These are phyloP conservation scores for Paecilomyces formosus DNA, from an alignment of 2,329 filamentous ascomycete genomes.

Conservation along the genomic window DNA sequence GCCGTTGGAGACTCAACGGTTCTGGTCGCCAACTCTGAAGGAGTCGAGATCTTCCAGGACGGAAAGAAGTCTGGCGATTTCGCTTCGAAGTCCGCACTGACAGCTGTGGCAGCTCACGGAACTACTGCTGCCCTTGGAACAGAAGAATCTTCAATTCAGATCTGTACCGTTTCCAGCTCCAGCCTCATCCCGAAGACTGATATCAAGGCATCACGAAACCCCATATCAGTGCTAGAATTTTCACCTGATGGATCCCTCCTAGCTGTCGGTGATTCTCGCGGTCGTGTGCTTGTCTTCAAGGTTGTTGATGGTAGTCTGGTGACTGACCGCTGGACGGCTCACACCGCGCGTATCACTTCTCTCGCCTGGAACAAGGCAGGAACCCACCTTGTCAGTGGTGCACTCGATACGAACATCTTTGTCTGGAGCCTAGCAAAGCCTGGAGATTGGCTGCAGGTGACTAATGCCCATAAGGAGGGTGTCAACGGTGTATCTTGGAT, in stretches of 20 bases:
- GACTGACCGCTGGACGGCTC: constrained; percentile 71
- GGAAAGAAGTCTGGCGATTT: constrained; percentile 53
- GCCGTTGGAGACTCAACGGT: constrained; percentile 46
- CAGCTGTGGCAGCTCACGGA: constrained; percentile 62
- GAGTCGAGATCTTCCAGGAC: constrained; percentile 54
- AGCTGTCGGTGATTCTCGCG: constrained; percentile 73
- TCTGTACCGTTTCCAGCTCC: constrained; percentile 60
- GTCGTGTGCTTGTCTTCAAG: constrained; percentile 80
- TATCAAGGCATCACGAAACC: constrained; percentile 61
- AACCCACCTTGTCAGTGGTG: constrained; percentile 74
- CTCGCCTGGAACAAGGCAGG: constrained; percentile 72
- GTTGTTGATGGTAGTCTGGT: constrained; percentile 61
- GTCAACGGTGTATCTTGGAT: constrained; percentile 84
- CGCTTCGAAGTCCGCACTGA: constrained; percentile 57
- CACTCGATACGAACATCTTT: constrained; percentile 83
- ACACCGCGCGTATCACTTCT: constrained; percentile 60
- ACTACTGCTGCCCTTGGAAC: constrained; percentile 67
- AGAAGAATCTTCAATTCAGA: constrained; percentile 64
- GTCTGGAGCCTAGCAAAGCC: constrained; percentile 84
- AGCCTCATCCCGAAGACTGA: constrained; percentile 48
- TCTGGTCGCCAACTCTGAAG: constrained; percentile 53
- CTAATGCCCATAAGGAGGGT: constrained; percentile 92
- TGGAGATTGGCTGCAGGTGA: constrained; percentile 72
- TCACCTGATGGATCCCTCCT: constrained; percentile 69
- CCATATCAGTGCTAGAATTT: constrained; percentile 76